Percentiles rank a stretch among this genome's conserved stretches.
Evolutionary conservation across 768 basidiomycete genomes (phyloP).

Genomic region (Russula vinacea): DNA sequence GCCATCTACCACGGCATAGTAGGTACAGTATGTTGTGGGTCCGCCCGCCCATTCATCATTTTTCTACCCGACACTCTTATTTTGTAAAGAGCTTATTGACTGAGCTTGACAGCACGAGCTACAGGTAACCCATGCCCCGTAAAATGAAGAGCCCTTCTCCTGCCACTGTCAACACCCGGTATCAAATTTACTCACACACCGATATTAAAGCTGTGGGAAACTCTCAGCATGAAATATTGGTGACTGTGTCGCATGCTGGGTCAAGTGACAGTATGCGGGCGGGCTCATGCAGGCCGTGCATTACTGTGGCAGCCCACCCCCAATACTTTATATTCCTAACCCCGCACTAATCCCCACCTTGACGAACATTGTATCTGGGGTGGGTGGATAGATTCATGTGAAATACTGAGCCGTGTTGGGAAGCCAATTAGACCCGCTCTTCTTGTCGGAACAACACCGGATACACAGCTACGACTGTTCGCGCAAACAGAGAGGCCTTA

Average conservation of each 20-base stretch:
- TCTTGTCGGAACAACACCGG: neutral
- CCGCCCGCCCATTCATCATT: neutral
- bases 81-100: neutral
- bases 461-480: neutral
- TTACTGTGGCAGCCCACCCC: neutral
- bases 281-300: neutral
- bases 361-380: slow-evolving; percentile 2
- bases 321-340: neutral
- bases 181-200: neutral
- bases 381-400: slow-evolving; percentile 3
- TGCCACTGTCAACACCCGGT: slow-evolving; percentile 5
- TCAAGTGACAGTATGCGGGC: neutral
- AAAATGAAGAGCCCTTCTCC: slow-evolving; percentile 1
- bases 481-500: neutral
- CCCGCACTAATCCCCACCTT: slow-evolving; percentile 4
- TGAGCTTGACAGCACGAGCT: neutral
- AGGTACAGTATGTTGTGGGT: neutral
- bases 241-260: neutral
- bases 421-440: neutral
- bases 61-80: neutral
- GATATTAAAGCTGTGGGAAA: slow-evolving; percentile 7
- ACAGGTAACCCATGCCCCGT: neutral
- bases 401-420: slow-evolving; percentile 7
- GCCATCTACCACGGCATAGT: neutral
- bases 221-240: slow-evolving; percentile 5